Evolutionary conservation across 768 basidiomycete species (phyloP).

Genomic region (Boletus sp.): DNA sequence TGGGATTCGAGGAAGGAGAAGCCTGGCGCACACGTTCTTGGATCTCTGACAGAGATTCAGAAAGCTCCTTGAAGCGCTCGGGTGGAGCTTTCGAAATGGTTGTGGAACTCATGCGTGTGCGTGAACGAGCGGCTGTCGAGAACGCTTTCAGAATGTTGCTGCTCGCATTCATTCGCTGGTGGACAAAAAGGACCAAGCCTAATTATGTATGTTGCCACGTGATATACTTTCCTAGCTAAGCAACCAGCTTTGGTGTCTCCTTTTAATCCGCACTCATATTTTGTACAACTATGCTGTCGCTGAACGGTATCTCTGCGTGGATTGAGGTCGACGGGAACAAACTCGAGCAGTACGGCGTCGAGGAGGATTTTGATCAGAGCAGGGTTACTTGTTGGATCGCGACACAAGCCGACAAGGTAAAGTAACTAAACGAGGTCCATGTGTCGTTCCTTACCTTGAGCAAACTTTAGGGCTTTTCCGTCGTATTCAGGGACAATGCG

Average conservation of each 20-base stretch:
- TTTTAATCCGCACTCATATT: neutral
- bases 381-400: slow-evolving; percentile 31
- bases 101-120: slow-evolving; percentile 23
- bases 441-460: neutral
- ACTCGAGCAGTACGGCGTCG: slow-evolving; percentile 27
- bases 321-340: slow-evolving; percentile 27
- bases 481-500: slow-evolving; percentile 19
- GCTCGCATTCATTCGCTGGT: neutral
- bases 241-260: neutral
- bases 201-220: slow-evolving; percentile 24
- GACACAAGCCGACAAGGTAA: slow-evolving; percentile 28
- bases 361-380: slow-evolving; percentile 12
- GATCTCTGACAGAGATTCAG: slow-evolving; percentile 53
- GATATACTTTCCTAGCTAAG: neutral
- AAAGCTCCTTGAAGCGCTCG: slow-evolving; percentile 54
- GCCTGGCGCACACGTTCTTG: slow-evolving; percentile 44
- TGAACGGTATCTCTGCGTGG: slow-evolving; percentile 24
- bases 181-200: too few relatives aligned
- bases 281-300: slow-evolving; percentile 20
- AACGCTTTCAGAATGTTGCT: neutral
- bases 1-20: slow-evolving; percentile 28
- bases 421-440: neutral
- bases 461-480: slow-evolving; percentile 23
- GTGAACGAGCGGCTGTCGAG: slow-evolving; percentile 5
- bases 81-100: slow-evolving; percentile 21